Evolutionary conservation across 768 basidiomycete species (phyloP).

Genomic region (Trametes villosa): DNA sequence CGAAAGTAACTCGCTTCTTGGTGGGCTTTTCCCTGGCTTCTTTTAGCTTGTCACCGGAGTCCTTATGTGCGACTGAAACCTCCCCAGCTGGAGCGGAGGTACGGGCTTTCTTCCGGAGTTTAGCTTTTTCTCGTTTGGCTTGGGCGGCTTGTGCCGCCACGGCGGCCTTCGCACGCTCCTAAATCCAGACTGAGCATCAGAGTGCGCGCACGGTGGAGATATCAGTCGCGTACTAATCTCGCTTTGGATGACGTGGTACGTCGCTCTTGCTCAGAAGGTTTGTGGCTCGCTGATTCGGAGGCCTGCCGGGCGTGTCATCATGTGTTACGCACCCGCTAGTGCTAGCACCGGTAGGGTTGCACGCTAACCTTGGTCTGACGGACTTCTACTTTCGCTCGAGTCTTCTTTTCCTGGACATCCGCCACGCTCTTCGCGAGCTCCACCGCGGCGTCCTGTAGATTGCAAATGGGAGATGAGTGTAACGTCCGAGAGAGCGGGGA

Average conservation of each 20-base stretch:
- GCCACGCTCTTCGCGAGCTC: slow-evolving; percentile 26
- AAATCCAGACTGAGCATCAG: neutral
- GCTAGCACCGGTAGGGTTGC: slow-evolving; percentile 10
- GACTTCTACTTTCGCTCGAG: slow-evolving; percentile 19
- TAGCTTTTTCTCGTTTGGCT: slow-evolving; percentile 29
- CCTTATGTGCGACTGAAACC: neutral
- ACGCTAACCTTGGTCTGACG: slow-evolving; percentile 20
- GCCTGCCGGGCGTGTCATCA: neutral
- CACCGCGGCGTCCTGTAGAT: slow-evolving; percentile 25
- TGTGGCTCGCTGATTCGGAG: neutral
- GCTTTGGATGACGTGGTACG: slow-evolving; percentile 18
- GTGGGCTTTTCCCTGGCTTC: neutral
- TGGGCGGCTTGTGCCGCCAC: slow-evolving; percentile 24
- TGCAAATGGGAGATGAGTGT: neutral
- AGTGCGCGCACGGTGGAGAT: neutral
- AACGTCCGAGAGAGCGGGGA: neutral
- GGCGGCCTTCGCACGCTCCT: slow-evolving; percentile 31
- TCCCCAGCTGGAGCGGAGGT: slow-evolving; percentile 1
- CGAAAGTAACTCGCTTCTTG: slow-evolving; percentile 24
- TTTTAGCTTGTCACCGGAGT: neutral
- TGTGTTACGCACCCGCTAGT: neutral
- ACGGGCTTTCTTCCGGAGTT: slow-evolving; percentile 20
- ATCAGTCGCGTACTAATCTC: slow-evolving; percentile 26
- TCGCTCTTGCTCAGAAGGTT: neutral
- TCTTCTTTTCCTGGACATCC: slow-evolving; percentile 25